Base-by-base conservation (phyloP, 2,329 filamentous ascomycete species). In the Leptographium flavum region DNA sequence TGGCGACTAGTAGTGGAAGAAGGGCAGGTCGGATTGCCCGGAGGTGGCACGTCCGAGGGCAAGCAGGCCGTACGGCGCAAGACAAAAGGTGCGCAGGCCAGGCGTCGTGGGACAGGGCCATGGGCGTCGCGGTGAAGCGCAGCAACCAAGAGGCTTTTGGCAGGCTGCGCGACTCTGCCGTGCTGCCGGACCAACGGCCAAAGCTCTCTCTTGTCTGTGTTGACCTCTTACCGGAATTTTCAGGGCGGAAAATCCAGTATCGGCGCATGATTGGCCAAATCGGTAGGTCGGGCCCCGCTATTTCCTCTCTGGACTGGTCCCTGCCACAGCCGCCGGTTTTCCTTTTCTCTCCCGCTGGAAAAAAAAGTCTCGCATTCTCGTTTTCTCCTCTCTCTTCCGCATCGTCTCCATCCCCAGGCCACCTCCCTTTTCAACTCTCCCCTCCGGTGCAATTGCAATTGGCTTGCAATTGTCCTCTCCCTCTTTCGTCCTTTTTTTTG, bases 381-480 rank as follows among this genome's bases (percentile, higher is more conserved):
- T 43, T 41, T 44, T 47, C 48, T 50, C 48, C 46, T 48, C 42
- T 46, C 48, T 46, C 43, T 47, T 50, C 47, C 50, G 48, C 47
- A 45, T 48, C 49, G 46, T 50, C 48, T 45, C 38, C 41, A 30
- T 45, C 45, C 40, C 40, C 17, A 45, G 25, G 32, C 38, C 43
- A 33, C 37, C 30, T 39, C 43, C 41, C 41, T 38, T 36, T 40
- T 40, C n/a, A 32, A 30, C 44, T 37, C 32, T 36, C 39, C 46
- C 35, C 39, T 36, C 28, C 45, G 33, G 44, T 28, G 33, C 59
- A 76, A 73, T 76, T 77, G 73, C 72, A 68, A 65, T 58, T 58
- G 53, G 63, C 51, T 64, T 71, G 75, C 75, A 78, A 77, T 79
- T 79, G 76, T 32, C 35, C 31, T 68, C 68, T 67, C 65, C 65